phyloP scores from a whole-genome alignment of 495 filamentous ascomycete species.

The Trichoderma orchidacearum region DNA sequence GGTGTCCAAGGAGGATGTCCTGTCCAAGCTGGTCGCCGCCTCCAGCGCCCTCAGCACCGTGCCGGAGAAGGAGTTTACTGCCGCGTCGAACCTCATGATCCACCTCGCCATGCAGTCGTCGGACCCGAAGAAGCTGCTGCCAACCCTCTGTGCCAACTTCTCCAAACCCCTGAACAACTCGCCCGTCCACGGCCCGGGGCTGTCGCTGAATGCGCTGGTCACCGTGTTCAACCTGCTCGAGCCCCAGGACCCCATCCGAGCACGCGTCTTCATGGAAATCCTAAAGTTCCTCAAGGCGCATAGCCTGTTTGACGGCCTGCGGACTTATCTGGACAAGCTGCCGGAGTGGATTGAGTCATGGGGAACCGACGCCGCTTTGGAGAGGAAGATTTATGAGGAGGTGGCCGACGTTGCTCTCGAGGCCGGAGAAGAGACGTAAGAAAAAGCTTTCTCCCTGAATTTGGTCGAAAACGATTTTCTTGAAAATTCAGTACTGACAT shows the following conservation, averaged over 20 bases:
- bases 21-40: constrained; percentile 75
- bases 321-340: constrained; percentile 62
- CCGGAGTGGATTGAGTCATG: constrained; percentile 71
- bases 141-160: constrained; percentile 75
- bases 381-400: constrained; percentile 65
- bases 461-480: neutral
- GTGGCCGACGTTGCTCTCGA: constrained; percentile 68
- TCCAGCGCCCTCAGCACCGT: constrained; percentile 59
- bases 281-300: constrained; percentile 61
- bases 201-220: constrained; percentile 77
- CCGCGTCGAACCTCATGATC: constrained; percentile 90
- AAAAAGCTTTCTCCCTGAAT: constrained; percentile 3
- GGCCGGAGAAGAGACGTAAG: constrained; percentile 58
- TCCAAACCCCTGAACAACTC: constrained; percentile 75
- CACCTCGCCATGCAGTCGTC: constrained; percentile 79
- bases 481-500: constrained; percentile 8
- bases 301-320: constrained; percentile 65
- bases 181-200: constrained; percentile 64
- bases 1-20: constrained; percentile 60
- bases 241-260: constrained; percentile 59
- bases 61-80: constrained; percentile 89
- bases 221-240: constrained; percentile 94
- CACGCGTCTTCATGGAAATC: constrained; percentile 78
- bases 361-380: constrained; percentile 68
- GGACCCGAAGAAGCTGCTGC: constrained; percentile 71